Base-by-base conservation (phyloP, 139 green algal species). In the Gonium pectorale region DNA sequence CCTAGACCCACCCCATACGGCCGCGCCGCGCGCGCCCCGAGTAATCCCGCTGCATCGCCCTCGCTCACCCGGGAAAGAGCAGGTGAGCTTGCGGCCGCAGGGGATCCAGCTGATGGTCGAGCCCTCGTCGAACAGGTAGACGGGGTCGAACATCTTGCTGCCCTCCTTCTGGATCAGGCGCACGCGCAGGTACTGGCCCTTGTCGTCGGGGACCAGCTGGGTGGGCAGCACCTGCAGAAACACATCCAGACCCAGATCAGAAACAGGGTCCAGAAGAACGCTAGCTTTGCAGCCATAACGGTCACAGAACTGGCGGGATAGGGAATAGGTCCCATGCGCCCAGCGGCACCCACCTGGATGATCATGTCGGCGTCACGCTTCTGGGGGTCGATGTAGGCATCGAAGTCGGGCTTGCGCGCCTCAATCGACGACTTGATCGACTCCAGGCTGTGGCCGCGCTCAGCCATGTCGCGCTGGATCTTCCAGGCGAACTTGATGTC, bases 401-500 rank as follows among this genome's bases (percentile, higher is more conserved):
- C 97, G 87, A 99, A 99, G 94, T 99, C 98, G 41, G 98, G 98
- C 93, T 99, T 99, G 88, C 98, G 94, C 1, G 97, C 91, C 92
- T 97, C 96, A 75, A 99, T 99, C 79, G 94, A 98, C 71, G 95
- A 94, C 94, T 99, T 99, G 94, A 99, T 99, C 88, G 89, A 95
- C 93, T 99, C 97, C 85, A 99, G 90, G 82, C 90, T 96, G 96
- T 99, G 98, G 74, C 98, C 98, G 64, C 98, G 94, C 96, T 99
- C 98, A 27, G 96, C 96, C 97, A 99, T 99, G 93, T 99, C 98
- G 79, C 98, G 94, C 97, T 99, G 93, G 79, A 99, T 97, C 97
- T 99, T 99, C 98, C 98, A 99, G 33, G 98, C 97, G 74, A 99
- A 99, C 95, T 99, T 99, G 83, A 98, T 96, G 59, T 99, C 98